phyloP scores from a whole-genome alignment of 495 filamentous ascomycete species.

The Penicillium dipodomyicola region DNA sequence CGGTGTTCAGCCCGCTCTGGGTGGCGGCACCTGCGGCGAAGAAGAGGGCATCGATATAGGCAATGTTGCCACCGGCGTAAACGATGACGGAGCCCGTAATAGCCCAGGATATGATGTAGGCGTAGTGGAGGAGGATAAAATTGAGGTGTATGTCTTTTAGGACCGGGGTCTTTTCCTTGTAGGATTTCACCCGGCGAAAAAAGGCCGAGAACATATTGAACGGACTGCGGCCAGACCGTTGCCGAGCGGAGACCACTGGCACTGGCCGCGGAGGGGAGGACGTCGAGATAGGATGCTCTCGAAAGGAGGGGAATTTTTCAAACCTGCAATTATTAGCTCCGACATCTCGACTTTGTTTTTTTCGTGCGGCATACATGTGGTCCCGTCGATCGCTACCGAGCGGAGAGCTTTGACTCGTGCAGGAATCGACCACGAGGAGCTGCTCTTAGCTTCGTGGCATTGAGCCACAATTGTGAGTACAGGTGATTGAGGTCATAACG shows the following conservation, averaged over 20 bases:
- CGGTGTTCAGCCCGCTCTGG: constrained; percentile 87
- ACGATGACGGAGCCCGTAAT: constrained; percentile 75
- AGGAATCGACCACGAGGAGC: constrained; percentile 16
- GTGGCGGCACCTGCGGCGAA: constrained; percentile 77
- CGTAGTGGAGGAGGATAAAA: constrained; percentile 84
- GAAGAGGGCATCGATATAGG: constrained; percentile 88
- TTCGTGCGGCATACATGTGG: constrained; percentile 18
- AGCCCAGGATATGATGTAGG: constrained; percentile 69
- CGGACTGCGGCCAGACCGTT: constrained; percentile 18
- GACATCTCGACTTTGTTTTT: neutral
- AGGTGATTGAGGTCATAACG: neutral
- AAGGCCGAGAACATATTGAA: constrained; percentile 36
- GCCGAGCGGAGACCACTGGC: constrained; percentile 14
- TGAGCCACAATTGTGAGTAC: constrained; percentile 15
- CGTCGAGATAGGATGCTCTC: constrained; percentile 12
- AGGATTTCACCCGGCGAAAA: constrained; percentile 18
- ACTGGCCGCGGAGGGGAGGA: constrained; percentile 8
- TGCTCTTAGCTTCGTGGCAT: constrained; percentile 26
- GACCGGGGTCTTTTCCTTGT: constrained; percentile 34
- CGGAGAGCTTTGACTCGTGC: constrained; percentile 21
- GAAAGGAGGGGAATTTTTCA: constrained; percentile 21
- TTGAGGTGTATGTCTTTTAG: constrained; percentile 61
- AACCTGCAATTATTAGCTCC: constrained; percentile 11
- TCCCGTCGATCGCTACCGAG: constrained; percentile 22
- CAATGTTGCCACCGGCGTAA: constrained; percentile 58